Base-by-base conservation (phyloP, 768 basidiomycete species). In the Clathrus columnatus region DNA sequence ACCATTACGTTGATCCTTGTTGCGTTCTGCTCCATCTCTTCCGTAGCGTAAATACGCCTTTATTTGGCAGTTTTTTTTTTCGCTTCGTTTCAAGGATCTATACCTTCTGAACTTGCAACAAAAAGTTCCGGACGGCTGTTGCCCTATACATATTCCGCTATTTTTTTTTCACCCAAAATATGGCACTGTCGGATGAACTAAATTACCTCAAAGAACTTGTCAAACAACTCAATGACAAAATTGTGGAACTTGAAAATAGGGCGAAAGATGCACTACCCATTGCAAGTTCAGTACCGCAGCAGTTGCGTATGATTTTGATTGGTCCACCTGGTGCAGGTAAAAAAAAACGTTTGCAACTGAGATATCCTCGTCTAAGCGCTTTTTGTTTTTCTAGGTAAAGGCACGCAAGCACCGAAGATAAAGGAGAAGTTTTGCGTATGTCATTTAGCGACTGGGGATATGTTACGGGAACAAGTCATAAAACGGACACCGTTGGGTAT, bases 391-490 rank as follows among this genome's bases (percentile, higher is more conserved):
- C 26, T 66, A 96, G 95, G 95, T 62, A 99, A 99, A 78, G 96
- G 96, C 24, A 99, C 96, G 2, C 96, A 99, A 70, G 96, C 93
- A 0, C 95, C 96, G 5, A 81, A 77, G 67, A 93, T 99, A 74
- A 83, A 85, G 51, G 84, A 91, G 60, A 80, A 89, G 65, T 99
- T 88, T 76, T 94, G 92, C 67, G 83, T 99, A 45, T 99, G 96
- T 76, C 96, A 99, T 74, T 76, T 99, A 63, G 95, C 96, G 23
- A 99, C 96, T 27, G 96, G 96, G 18, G 96, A 99, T 75, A 95
- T 99, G 92, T 79, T 99, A 56, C 87, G 96, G 49, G 90, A 92
- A 60, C 92, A 99, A 70, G 92, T 99, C 58, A 66, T 82, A 30
- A 70, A 83, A 67, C 87, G 94, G 73, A 96, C 96, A 4, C 73